phyloP scores from a whole-genome alignment of 2,329 filamentous ascomycete species.

The Colletotrichum caudatum region DNA sequence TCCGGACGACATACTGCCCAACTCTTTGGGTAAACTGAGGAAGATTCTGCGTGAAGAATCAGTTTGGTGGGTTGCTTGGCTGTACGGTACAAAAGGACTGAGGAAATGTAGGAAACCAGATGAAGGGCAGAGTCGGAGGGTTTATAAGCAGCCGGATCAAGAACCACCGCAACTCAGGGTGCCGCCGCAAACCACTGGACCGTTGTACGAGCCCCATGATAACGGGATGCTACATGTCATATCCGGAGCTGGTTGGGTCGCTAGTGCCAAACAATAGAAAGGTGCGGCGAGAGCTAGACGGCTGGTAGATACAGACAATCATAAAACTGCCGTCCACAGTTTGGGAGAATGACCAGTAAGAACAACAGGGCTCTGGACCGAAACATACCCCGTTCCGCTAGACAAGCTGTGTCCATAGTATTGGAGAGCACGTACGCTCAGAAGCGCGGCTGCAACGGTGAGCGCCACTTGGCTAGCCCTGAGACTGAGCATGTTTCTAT shows the following conservation, averaged over 20 bases:
- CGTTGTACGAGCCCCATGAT: constrained; percentile 6
- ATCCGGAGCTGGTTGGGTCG: not conserved
- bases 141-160: constrained; percentile 11
- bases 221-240: not conserved
- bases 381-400: constrained; percentile 17
- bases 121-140: not conserved
- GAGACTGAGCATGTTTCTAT: not conserved
- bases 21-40: not conserved
- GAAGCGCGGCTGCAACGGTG: constrained; percentile 8
- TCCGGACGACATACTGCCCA: constrained; percentile 66
- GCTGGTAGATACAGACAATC: not conserved
- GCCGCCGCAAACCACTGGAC: not conserved
- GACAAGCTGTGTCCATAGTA: not conserved
- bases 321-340: not conserved
- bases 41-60: constrained; percentile 11
- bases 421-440: constrained; percentile 11
- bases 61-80: not conserved
- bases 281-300: not conserved
- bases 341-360: not conserved
- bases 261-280: not conserved
- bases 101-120: not conserved
- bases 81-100: not conserved
- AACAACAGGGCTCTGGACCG: not conserved
- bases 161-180: not conserved
- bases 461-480: constrained; percentile 26